Evolutionary conservation across 371 early-diverging fungal species (phyloP).

Genomic region (Saksenaea oblongispora): DNA sequence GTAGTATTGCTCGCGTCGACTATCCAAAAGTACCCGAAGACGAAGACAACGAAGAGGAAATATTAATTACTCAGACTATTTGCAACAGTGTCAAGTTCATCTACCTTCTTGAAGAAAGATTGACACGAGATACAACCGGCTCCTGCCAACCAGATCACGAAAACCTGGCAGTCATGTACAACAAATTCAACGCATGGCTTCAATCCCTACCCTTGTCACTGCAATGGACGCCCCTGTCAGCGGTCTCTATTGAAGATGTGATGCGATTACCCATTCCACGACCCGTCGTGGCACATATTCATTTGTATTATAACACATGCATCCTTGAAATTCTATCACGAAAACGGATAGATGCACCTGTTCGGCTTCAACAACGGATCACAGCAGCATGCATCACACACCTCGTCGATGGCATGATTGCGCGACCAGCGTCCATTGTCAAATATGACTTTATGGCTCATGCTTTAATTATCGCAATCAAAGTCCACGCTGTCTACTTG

Average conservation of each 20-base stretch:
- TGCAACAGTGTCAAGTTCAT: constrained; percentile 6
- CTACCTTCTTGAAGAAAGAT: constrained; percentile 8
- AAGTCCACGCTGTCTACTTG: constrained; percentile 26
- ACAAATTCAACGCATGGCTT: constrained; percentile 10
- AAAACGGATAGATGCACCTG: constrained; percentile 19
- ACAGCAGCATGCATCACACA: constrained; percentile 38
- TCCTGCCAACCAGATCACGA: background rate
- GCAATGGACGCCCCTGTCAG: constrained; percentile 32
- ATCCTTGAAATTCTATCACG: constrained; percentile 16
- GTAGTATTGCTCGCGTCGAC: constrained; percentile 9
- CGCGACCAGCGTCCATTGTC: constrained; percentile 24
- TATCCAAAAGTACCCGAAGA: background rate
- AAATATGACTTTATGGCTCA: constrained; percentile 37
- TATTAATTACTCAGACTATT: constrained; percentile 3
- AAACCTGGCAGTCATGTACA: constrained; percentile 1
- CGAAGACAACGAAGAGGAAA: constrained; percentile 15
- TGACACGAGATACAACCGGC: background rate
- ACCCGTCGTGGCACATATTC: constrained; percentile 25
- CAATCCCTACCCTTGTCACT: constrained; percentile 22
- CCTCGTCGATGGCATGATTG: constrained; percentile 26
- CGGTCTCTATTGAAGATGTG: constrained; percentile 21
- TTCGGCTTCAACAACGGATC: constrained; percentile 25
- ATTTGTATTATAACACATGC: constrained; percentile 23
- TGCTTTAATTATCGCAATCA: constrained; percentile 25
- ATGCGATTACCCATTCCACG: constrained; percentile 24